A percentile compares a stretch with the other conserved stretches of the same genome.
These are phyloP conservation scores for Marasmius sp. DNA, from an alignment of 1,284 basidiomycete species.

Conservation along the genomic window DNA sequence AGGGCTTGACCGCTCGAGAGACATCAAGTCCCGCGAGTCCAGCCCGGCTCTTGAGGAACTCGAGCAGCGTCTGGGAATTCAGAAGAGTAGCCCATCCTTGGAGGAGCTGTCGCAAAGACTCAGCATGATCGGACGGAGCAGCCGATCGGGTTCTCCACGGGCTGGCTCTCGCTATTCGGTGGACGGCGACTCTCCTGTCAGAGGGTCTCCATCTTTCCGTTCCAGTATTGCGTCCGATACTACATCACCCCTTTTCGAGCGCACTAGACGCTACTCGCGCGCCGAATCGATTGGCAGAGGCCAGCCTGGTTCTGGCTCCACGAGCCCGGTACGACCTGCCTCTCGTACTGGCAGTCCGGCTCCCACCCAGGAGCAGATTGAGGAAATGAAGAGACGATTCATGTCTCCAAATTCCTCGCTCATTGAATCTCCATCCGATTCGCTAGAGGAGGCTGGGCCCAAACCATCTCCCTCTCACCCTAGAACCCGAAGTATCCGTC, in stretches of 20 bases:
- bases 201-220: slow-evolving; percentile 16
- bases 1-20: slow-evolving; percentile 32
- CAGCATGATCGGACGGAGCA: slow-evolving; percentile 41
- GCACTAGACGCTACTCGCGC: slow-evolving; percentile 21
- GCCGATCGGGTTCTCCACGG: slow-evolving; percentile 24
- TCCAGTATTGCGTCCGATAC: slow-evolving; percentile 15
- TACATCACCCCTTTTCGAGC: slow-evolving; percentile 30
- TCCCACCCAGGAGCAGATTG: slow-evolving; percentile 52
- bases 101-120: slow-evolving; percentile 53
- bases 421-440: slow-evolving; percentile 23
- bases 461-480: slow-evolving; percentile 20
- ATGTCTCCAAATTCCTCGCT: slow-evolving; percentile 32
- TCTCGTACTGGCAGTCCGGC: slow-evolving; percentile 27
- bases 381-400: slow-evolving; percentile 65
- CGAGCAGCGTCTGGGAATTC: slow-evolving; percentile 55
- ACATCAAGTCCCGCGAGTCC: slow-evolving; percentile 40
- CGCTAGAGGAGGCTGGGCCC: not conserved
- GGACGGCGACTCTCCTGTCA: slow-evolving; percentile 1
- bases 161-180: slow-evolving; percentile 20
- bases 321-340: slow-evolving; percentile 5
- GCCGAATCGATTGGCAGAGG: slow-evolving; percentile 9
- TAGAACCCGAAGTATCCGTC: slow-evolving; percentile 20
- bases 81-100: slow-evolving; percentile 57
- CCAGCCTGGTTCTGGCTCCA: not conserved
- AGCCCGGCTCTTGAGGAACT: slow-evolving; percentile 59